Evolutionary conservation across 768 basidiomycete species (phyloP), one percentile per base, ranked within the genome.

Genomic region (Gymnopilus dilepis): DNA sequence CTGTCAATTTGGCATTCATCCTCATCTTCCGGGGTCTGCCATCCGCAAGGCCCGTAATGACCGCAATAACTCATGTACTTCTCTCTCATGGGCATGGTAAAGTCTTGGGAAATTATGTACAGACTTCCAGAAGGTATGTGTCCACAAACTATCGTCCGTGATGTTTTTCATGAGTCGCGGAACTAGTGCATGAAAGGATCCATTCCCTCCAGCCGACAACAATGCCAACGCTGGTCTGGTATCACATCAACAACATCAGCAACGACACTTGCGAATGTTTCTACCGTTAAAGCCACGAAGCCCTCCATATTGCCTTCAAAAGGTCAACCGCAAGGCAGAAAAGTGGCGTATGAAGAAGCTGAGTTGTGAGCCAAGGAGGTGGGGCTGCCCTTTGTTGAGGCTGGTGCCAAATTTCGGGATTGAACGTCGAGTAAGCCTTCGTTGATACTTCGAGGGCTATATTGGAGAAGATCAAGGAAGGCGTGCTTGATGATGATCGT

Each of bases 371-470:
- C 95, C 0, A 76, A 82, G 58, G 87, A 92, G 59, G 90, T 95
- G 67, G 88, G 89, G 0, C 75, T 97, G 62, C 78, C 96, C 38
- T 97, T 97, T 71, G 86, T 92, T 9, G 95, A 97, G 73, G 89
- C 93, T 3, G 91, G 89, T 73, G 95, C 95, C 2, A 94, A 91
- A 78, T 91, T n/a, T n/a, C 88, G 11, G 95, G 95, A 0, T 76
- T 81, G 60, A 92, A 92, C 61, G 95, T 97, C 21, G 90, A 95
- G 58, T 81, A 76, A 22, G 92, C 92, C 11, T 94, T 94, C 64
- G 80, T 90, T 54, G 78, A 82, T 53, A 91, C 92, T 4, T 86
- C 89, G 15, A 75, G 84, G 48, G 89, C 92, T 67, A 93, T 95
- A 57, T 75, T 95, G 42, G 77, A 79, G 65, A 95, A 95, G 83